A percentile compares a stretch with the other conserved stretches of the same genome.
Evolutionary conservation across 169 alveolate species (phyloP).

Genomic region (Eimeria maxima): DNA sequence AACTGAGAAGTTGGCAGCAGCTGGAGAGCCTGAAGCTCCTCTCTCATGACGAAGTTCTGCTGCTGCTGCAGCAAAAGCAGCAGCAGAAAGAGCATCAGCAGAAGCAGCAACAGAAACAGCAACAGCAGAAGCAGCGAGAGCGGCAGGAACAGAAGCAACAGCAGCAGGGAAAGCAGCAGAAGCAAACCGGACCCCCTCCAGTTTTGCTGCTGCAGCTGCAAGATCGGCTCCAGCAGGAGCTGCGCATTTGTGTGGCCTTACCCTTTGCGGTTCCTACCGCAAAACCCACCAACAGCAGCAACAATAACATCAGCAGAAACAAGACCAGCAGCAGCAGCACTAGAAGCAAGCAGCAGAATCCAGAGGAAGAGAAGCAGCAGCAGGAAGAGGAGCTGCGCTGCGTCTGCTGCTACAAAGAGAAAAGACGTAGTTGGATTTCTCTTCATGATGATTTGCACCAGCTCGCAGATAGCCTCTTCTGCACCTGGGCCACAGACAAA

Average conservation of each 20-base stretch:
- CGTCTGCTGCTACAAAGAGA: conserved; percentile 73
- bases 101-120: no score
- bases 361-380: conserved; percentile 43
- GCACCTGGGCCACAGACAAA: conserved; percentile 65
- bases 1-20: conserved; percentile 50
- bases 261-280: background rate
- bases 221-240: conserved; percentile 77
- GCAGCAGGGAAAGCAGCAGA: conserved; percentile 55
- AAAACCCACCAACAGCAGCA: no score
- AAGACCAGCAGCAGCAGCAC: conserved; percentile 45
- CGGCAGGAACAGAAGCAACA: background rate
- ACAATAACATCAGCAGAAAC: no score
- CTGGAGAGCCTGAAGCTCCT: conserved; percentile 55
- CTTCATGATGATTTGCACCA: conserved; percentile 70
- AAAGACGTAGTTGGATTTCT: conserved; percentile 19
- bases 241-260: conserved; percentile 78
- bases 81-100: conserved; percentile 1
- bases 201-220: conserved; percentile 79
- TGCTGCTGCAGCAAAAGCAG: conserved; percentile 13
- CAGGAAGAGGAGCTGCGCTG: conserved; percentile 41
- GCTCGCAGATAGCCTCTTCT: conserved; percentile 40
- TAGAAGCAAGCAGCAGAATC: conserved; percentile 25
- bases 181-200: conserved; percentile 40
- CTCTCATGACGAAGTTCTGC: background rate
- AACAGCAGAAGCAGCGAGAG: no score